A percentile compares a stretch with the other conserved stretches of the same genome.
Conservation (phyloP, 768 basidiomycete species). For the Lactarius trivialis region DNA sequence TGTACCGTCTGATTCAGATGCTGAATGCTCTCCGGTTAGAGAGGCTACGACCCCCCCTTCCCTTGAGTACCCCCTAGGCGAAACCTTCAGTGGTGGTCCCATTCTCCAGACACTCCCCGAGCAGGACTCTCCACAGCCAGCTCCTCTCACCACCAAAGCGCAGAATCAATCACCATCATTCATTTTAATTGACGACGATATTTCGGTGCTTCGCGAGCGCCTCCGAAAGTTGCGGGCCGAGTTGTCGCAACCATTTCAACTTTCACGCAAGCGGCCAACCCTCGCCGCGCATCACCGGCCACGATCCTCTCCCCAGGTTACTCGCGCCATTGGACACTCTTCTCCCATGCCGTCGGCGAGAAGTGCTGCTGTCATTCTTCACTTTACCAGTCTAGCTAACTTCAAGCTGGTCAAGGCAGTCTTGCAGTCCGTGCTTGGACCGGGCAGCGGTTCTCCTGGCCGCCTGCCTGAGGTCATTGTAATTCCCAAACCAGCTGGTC, state of each 20-base stretch:
- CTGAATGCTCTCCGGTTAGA: slow-evolving; percentile 34
- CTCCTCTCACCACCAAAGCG: slow-evolving; percentile 22
- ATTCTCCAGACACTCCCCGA: slow-evolving; percentile 21
- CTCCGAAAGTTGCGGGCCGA: slow-evolving; percentile 62
- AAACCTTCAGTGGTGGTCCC: slow-evolving; percentile 10
- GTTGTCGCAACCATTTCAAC: slow-evolving; percentile 37
- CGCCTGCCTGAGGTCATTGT: slow-evolving; percentile 87
- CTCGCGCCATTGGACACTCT: slow-evolving; percentile 43
- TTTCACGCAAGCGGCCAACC: slow-evolving; percentile 58
- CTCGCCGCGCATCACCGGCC: slow-evolving; percentile 63
- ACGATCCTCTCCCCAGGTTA: slow-evolving; percentile 74
- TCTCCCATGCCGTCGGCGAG: slow-evolving; percentile 31
- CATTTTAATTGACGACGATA: slow-evolving; percentile 90
- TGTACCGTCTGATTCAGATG: slow-evolving; percentile 52
- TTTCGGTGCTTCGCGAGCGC: slow-evolving; percentile 68
- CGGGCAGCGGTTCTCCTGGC: slow-evolving; percentile 38
- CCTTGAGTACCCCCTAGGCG: slow-evolving; percentile 7
- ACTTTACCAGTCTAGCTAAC: slow-evolving; percentile 87
- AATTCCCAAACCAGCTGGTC: slow-evolving; percentile 95
- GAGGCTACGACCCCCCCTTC: slow-evolving; percentile 12
- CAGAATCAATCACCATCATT: slow-evolving; percentile 43
- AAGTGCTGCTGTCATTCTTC: slow-evolving; percentile 55
- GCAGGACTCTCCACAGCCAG: slow-evolving; percentile 14
- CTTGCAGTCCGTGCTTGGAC: slow-evolving; percentile 58
- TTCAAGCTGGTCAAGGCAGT: slow-evolving; percentile 86